Percentiles rank a stretch among this genome's conserved stretches.
phyloP scores from a whole-genome alignment of 192 early-diverging fungal species.

The Rhizophagus sp. region DNA sequence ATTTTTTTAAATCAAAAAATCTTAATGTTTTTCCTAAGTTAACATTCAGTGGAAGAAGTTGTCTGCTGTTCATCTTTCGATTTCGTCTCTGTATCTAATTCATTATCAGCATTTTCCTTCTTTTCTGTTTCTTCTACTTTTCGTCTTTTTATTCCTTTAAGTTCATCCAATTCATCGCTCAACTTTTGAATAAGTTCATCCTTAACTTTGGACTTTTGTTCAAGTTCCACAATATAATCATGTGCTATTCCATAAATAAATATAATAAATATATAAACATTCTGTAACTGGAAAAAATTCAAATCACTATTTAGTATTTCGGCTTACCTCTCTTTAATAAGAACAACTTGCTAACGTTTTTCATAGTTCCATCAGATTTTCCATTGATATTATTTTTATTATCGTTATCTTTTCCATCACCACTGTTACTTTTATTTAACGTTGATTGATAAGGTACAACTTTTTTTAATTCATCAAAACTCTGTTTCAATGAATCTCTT shows the following conservation, averaged over 20 bases:
- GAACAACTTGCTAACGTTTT: conserved; percentile 28
- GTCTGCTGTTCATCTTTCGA: background rate
- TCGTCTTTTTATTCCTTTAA: background rate
- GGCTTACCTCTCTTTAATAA: conserved; percentile 27
- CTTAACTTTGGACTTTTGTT: conserved; percentile 14
- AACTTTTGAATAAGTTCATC: conserved; percentile 19
- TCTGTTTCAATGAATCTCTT: conserved; percentile 87
- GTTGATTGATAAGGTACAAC: conserved; percentile 55
- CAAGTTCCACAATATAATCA: conserved; percentile 30
- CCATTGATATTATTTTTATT: background rate
- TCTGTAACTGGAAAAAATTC: background rate
- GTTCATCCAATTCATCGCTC: conserved; percentile 6
- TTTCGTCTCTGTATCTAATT: background rate
- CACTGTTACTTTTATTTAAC: conserved; percentile 1
- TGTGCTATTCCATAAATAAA: conserved; percentile 22
- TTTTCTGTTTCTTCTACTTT: background rate
- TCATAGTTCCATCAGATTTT: conserved; percentile 13
- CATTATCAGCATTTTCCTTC: background rate
- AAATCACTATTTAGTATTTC: background rate
- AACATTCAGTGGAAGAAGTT: background rate
- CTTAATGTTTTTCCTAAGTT: background rate
- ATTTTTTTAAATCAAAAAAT: background rate
- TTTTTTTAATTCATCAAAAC: conserved; percentile 77
- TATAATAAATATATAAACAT: background rate
- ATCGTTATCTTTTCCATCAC: background rate